These are phyloP conservation scores for Botrytis galanthina DNA, from an alignment of 2,329 filamentous ascomycete genomes.

Conservation along the genomic window DNA sequence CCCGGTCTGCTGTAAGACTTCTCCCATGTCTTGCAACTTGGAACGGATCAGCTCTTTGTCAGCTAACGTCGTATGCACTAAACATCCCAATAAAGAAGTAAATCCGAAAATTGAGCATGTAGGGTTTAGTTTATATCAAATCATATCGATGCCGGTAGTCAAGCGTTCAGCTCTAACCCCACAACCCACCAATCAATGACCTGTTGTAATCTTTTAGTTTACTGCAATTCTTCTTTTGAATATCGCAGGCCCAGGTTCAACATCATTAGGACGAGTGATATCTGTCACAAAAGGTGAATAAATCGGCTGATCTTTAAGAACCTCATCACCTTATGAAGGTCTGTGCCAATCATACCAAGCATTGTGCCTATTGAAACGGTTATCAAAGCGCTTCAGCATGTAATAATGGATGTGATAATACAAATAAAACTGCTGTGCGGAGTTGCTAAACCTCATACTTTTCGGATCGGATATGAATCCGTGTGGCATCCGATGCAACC, in stretches of 20 bases:
- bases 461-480: slow-evolving; percentile 12
- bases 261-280: neutral
- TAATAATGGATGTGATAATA: slow-evolving; percentile 11
- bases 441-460: neutral
- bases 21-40: neutral
- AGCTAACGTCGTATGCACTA: slow-evolving; percentile 12
- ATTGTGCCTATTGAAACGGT: slow-evolving; percentile 4
- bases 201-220: neutral
- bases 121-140: slow-evolving; percentile 5
- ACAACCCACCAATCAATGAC: neutral
- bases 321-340: slow-evolving; percentile 3
- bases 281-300: slow-evolving; percentile 6
- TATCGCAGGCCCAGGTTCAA: neutral
- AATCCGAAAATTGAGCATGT: slow-evolving; percentile 3
- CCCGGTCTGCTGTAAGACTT: slow-evolving; percentile 7
- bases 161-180: slow-evolving; percentile 6
- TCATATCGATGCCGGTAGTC: slow-evolving; percentile 9
- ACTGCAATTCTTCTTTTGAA: neutral
- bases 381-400: slow-evolving; percentile 13
- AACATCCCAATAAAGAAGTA: slow-evolving; percentile 12
- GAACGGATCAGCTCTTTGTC: slow-evolving; percentile 17
- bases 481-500: slow-evolving; percentile 13
- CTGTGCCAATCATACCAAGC: slow-evolving; percentile 12
- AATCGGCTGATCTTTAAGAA: slow-evolving; percentile 18
- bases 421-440: slow-evolving; percentile 12